These are phyloP conservation scores for Orbilia javanica DNA, from an alignment of 2,329 filamentous ascomycete genomes.

Conservation along the genomic window DNA sequence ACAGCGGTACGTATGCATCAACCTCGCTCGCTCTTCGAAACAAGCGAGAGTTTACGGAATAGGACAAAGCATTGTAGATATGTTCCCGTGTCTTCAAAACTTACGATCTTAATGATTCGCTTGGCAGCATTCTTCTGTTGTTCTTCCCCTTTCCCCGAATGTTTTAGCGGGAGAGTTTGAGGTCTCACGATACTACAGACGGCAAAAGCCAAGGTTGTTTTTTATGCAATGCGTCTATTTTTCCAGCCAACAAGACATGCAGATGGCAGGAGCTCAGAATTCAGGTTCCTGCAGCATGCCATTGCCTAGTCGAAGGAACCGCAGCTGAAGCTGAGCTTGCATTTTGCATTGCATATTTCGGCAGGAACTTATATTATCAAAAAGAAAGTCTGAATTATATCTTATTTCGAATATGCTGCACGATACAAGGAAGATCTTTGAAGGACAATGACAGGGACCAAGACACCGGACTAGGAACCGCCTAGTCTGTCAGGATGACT, in stretches of 20 bases:
- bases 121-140: neutral
- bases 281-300: slow-evolving; percentile 40
- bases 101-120: slow-evolving; percentile 2
- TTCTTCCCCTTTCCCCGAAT: neutral
- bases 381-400: slow-evolving; percentile 29
- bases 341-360: slow-evolving; percentile 24
- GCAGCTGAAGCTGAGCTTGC: slow-evolving; percentile 19
- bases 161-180: slow-evolving; percentile 48
- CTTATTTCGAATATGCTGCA: slow-evolving; percentile 32
- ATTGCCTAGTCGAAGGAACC: slow-evolving; percentile 1
- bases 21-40: slow-evolving; percentile 28
- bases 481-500: slow-evolving; percentile 32
- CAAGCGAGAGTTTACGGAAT: slow-evolving; percentile 25
- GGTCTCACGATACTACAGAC: slow-evolving; percentile 13
- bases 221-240: slow-evolving; percentile 5
- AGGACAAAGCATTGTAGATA: slow-evolving; percentile 22
- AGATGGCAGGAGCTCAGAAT: slow-evolving; percentile 15
- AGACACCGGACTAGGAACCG: slow-evolving; percentile 22
- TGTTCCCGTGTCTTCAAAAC: slow-evolving; percentile 19
- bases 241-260: slow-evolving; percentile 12
- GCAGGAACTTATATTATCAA: slow-evolving; percentile 24
- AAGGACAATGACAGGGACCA: slow-evolving; percentile 1
- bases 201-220: slow-evolving; percentile 5
- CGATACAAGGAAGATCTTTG: slow-evolving; percentile 45
- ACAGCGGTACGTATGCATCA: neutral